Base-by-base conservation (phyloP, 305 asterid genomes). In the Fraxinus latifolia region DNA sequence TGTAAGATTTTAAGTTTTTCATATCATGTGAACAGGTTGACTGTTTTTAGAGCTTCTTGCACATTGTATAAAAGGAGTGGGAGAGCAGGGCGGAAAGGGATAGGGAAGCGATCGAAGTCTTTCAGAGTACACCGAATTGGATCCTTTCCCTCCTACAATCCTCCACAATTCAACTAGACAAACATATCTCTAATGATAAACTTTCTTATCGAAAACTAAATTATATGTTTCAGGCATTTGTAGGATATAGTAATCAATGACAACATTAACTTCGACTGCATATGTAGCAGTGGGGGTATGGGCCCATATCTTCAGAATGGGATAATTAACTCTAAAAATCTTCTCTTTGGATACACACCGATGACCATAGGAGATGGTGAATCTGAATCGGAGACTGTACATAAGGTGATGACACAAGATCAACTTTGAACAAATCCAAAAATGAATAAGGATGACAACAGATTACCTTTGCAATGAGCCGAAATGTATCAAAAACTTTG, bases 401-500 rank as follows among this genome's bases (percentile, higher is more conserved):
- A 37, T 21, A 47, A 23, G 58, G 47, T 25, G 37, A 62, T 31
- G 74, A 74, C 15, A 14, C 44, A 67, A 73, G 32, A 78, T 39
- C 77, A 42, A 17, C 67, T 11, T 68, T 1, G 21, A 68, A 33
- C 6, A n/a, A 65, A 80, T 21, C 23, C 53, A 72, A 72, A 67
- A 17, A 78, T 5, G 14, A 55, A 23, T 32, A 62, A 31, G 32
- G 27, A 75, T 62, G 4, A 53, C 73, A 70, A 71, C 1, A 17
- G 55, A 60, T 86, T 82, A 94, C 99, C 98, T 91, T 92, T 11
- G 99, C 99, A 83, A 96, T 93, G 77, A 89, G 82, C 86, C 90
- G 90, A 87, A 96, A 94, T 65, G 96, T 89, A 70, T 93, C 88
- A 82, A 96, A 92, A 85, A 96, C 98, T 91, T 94, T 95, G 58